Conservation (phyloP, 768 basidiomycete genomes). For the Mycena venus region DNA sequence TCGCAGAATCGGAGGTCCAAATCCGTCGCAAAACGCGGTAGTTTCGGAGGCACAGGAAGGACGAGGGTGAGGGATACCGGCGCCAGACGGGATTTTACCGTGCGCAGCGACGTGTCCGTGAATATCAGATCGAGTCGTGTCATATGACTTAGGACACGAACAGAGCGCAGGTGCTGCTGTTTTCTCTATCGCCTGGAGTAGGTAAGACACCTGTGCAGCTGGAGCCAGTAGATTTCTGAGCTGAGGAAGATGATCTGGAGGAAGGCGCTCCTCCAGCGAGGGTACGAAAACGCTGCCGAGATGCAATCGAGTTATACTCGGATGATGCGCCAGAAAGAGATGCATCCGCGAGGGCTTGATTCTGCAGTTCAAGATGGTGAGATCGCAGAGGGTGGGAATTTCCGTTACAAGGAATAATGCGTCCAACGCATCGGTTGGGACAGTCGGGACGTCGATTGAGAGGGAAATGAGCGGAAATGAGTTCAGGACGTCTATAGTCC, state of each 20-base stretch:
- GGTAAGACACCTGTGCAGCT: slow-evolving; percentile 22
- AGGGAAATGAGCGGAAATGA: slow-evolving; percentile 23
- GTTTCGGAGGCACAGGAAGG: slow-evolving; percentile 16
- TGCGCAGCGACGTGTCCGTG: slow-evolving; percentile 18
- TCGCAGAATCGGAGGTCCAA: slow-evolving; percentile 4
- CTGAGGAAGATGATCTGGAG: slow-evolving; percentile 12
- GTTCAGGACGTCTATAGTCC: slow-evolving; percentile 33
- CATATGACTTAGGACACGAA: slow-evolving; percentile 27
- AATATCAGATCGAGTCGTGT: slow-evolving; percentile 20
- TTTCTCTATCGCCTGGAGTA: slow-evolving; percentile 21
- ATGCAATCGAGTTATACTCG: slow-evolving; percentile 21
- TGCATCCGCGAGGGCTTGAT: slow-evolving; percentile 26
- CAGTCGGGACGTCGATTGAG: slow-evolving; percentile 18
- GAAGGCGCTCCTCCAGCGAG: slow-evolving; percentile 26
- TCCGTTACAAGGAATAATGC: slow-evolving; percentile 18
- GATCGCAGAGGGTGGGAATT: slow-evolving; percentile 27
- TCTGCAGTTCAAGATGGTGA: slow-evolving; percentile 16
- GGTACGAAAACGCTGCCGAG: slow-evolving; percentile 23
- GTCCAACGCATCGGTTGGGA: slow-evolving; percentile 7
- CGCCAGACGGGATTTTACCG: slow-evolving; percentile 20
- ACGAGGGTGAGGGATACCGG: slow-evolving; percentile 13
- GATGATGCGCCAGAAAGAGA: slow-evolving; percentile 29
- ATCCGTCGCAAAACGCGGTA: background rate
- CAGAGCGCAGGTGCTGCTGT: background rate
- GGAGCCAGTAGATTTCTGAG: slow-evolving; percentile 8